These are phyloP conservation scores for Pleurotus citrinopileatus DNA, from an alignment of 768 basidiomycete genomes.

Conservation along the genomic window DNA sequence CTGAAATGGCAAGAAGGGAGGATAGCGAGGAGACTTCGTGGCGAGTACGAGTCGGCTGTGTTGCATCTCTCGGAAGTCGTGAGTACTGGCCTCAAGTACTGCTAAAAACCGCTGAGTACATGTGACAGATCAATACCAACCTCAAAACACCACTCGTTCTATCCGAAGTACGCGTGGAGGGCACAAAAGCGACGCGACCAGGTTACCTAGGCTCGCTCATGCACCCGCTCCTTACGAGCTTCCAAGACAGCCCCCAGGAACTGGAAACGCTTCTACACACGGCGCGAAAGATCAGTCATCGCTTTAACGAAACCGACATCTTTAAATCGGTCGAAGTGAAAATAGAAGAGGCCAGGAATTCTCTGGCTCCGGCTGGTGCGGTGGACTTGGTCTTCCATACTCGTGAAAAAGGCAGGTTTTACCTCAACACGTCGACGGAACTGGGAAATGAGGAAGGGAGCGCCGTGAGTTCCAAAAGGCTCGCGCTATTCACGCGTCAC, in stretches of 20 bases:
- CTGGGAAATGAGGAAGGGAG: conserved; percentile 91
- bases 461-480: conserved; percentile 59
- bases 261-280: conserved; percentile 71
- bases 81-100: conserved; percentile 23
- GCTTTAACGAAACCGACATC: conserved; percentile 72
- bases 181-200: conserved; percentile 67
- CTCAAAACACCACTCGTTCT: conserved; percentile 65
- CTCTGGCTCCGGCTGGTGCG: conserved; percentile 53
- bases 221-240: conserved; percentile 47
- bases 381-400: conserved; percentile 82
- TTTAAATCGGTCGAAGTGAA: conserved; percentile 66
- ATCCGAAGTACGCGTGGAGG: conserved; percentile 78
- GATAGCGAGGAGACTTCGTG: conserved; percentile 60
- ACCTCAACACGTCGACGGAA: conserved; percentile 82
- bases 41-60: conserved; percentile 76
- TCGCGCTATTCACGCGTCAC: neutral
- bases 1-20: conserved; percentile 74
- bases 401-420: conserved; percentile 73
- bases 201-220: conserved; percentile 83
- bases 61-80: conserved; percentile 64
- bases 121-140: conserved; percentile 60
- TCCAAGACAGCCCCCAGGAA: conserved; percentile 25
- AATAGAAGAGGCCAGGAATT: conserved; percentile 55
- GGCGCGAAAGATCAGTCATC: conserved; percentile 61
- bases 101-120: neutral